Evolutionary conservation across 169 alveolate genomes (phyloP), one percentile per base, ranked within the genome.

Genomic region (Plasmodium berghei): DNA sequence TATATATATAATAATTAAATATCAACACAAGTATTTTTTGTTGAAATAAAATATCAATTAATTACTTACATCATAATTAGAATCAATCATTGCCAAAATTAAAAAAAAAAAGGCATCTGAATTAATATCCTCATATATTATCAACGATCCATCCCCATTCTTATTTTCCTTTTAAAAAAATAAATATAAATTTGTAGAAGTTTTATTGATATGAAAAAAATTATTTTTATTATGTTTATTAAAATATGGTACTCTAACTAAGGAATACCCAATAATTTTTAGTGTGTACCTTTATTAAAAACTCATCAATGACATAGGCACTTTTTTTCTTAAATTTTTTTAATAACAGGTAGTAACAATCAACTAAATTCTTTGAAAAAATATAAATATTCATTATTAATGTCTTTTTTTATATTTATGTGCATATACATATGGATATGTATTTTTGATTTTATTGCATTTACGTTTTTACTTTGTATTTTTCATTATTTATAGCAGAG

Each of bases 1-100:
- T 5, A n/a, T 73, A 26, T 48, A 58, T 73, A 58, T 73, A 42
- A 5, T 73, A 64, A 16, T 58, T 58, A 48, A 12, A 6, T 64
- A 2, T 40, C 40, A 46, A 26, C 16, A 22, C 24, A 59, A n/a
- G n/a, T 73, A 16, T 45, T 34, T 59, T 24, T 5, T 34, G 56
- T 40, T 2, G 46, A 28, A 40, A 34, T 34, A 34, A 34, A 34
- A 34, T 34, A 34, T 34, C 42, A 34, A 34, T 34, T 34, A 49
- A 10, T 18, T 63, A 12, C 49, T 75, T 75, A 75, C 89, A 49
- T 62, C 75, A 67, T 75, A 75, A 42, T 45, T 75, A 58, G 89
- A 75, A 75, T 75, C 89, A 63, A 75, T 75, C 75, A 75, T 63
- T 46, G 89, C 62, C 46, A 75, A 75, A 64, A 75, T 75, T 75